Percentiles rank a stretch among this genome's conserved stretches.
These are phyloP conservation scores for Zostera marina DNA, from an alignment of 116 monocot species.

Conservation along the genomic window DNA sequence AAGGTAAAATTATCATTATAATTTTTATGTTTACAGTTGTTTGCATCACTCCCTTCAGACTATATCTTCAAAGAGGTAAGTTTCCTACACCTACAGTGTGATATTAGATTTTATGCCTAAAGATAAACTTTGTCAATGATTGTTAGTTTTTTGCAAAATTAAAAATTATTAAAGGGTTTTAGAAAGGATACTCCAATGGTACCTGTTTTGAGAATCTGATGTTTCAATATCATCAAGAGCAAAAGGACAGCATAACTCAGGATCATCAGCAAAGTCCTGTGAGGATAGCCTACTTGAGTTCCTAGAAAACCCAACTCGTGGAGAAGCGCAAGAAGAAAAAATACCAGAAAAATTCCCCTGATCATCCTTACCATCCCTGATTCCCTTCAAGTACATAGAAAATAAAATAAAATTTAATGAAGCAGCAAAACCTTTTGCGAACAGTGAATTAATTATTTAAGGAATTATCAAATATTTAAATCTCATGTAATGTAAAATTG, in stretches of 20 bases:
- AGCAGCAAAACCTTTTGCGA: not conserved
- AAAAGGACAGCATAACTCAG: slow-evolving; percentile 67
- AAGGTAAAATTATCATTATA: too few species aligned
- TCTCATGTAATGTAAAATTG: not conserved
- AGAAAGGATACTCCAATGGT: not conserved
- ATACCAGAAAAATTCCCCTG: slow-evolving; percentile 69
- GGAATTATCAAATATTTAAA: not conserved
- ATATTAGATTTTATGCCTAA: too few species aligned
- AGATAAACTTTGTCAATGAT: too few species aligned
- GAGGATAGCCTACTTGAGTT: slow-evolving; percentile 90
- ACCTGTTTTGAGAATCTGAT: slow-evolving; percentile 70
- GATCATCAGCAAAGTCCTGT: slow-evolving; percentile 77
- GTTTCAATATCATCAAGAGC: slow-evolving; percentile 86
- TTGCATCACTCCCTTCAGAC: too few species aligned
- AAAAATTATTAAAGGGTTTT: not conserved
- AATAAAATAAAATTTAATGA: not conserved
- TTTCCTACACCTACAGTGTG: too few species aligned
- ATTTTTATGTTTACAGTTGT: too few species aligned
- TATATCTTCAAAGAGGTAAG: too few species aligned
- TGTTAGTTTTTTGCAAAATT: not conserved
- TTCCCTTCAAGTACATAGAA: slow-evolving; percentile 16
- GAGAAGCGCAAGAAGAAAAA: slow-evolving; percentile 57
- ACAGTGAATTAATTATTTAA: not conserved
- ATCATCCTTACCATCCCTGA: slow-evolving; percentile 73
- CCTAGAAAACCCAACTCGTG: slow-evolving; percentile 67